A percentile compares a stretch with the other conserved stretches of the same genome.
Conservation (phyloP, 179 eudicot genomes). For the Drosera spatulata region DNA sequence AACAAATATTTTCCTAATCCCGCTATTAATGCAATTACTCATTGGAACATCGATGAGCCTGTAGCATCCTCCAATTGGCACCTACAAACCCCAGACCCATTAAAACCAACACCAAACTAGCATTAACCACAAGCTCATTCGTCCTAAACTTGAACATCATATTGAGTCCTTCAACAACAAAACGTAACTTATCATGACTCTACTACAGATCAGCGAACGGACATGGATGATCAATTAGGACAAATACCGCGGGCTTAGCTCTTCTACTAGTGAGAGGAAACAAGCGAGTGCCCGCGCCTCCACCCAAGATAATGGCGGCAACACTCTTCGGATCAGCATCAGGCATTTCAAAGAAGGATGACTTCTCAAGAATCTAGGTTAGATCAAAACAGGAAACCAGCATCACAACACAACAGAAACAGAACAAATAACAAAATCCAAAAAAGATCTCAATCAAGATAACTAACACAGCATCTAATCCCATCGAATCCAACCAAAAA, state of each 20-base stretch:
- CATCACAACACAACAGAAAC: not conserved
- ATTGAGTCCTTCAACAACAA: too few species aligned
- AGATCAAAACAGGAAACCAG: slow-evolving; percentile 1
- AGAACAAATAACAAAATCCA: not conserved
- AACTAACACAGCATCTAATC: not conserved
- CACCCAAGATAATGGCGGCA: slow-evolving; percentile 81
- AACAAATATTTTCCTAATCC: slow-evolving; percentile 75
- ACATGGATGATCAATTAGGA: not conserved
- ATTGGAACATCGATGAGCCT: slow-evolving; percentile 92
- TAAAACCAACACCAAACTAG: not conserved
- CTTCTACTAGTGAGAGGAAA: slow-evolving; percentile 87
- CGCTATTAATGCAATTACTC: slow-evolving; percentile 97
- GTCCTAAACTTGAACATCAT: too few species aligned
- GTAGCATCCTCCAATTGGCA: slow-evolving; percentile 94
- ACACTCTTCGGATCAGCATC: slow-evolving; percentile 67
- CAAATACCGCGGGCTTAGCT: slow-evolving; percentile 89
- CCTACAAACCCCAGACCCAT: slow-evolving; percentile 30
- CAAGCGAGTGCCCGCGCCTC: slow-evolving; percentile 99
- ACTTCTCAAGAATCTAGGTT: slow-evolving; percentile 38
- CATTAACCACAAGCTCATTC: too few species aligned
- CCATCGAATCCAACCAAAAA: not conserved
- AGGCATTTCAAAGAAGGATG: slow-evolving; percentile 30
- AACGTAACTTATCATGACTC: too few species aligned
- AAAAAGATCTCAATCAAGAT: not conserved
- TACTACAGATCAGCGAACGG: too few species aligned